Evolutionary conservation across 73 alveolate genomes (phyloP), one percentile per base, ranked within the genome.

Genomic region (Paramecium caudatum): DNA sequence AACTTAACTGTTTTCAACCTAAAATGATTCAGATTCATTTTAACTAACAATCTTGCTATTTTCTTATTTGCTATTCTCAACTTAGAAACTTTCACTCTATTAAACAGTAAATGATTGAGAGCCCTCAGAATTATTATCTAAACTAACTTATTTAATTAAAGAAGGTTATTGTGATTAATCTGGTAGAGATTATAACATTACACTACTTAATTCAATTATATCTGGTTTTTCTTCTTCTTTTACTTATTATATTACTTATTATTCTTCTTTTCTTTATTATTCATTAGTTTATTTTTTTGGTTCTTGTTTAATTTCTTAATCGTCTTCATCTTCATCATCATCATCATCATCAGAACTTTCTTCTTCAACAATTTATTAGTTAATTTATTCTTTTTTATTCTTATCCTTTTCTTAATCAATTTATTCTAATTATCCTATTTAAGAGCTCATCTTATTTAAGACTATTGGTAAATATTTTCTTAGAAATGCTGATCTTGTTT

Each of bases 391-490:
- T 15, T 90, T 47, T 15, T 48, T 90, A 39, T 39, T 87, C 47
- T 82, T 87, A 5, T 87, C 94, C 27, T 87, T 15, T 80, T 21
- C 32, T 46, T 80, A 10, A 23, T 80, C 30, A 2, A 47, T 19
- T 41, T 86, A 37, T 37, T 86, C 83, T 21, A 36, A 7, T 41
- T 86, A 63, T 16, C 90, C 93, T 37, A 86, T 46, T 25, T 86
- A 43, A 16, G 17, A 41, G 21, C 69, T 49, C 13, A 94, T 87
- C 27, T 81, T 70, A 47, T 92, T 93, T 13, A 95, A 92, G 12
- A 97, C 96, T 1, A 90, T 82, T 0, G 98, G 98, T 37, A 95
- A 94, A 50, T 94, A 95, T 45, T 91, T 94, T 27, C 91, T 92
- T 8, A 93, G 82, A 25, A 80, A 91, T 9, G 91, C 50, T 81